A percentile compares a stretch with the other conserved stretches of the same genome.
Evolutionary conservation across 345 rosid species (phyloP).

Genomic region (Citrus maxima): DNA sequence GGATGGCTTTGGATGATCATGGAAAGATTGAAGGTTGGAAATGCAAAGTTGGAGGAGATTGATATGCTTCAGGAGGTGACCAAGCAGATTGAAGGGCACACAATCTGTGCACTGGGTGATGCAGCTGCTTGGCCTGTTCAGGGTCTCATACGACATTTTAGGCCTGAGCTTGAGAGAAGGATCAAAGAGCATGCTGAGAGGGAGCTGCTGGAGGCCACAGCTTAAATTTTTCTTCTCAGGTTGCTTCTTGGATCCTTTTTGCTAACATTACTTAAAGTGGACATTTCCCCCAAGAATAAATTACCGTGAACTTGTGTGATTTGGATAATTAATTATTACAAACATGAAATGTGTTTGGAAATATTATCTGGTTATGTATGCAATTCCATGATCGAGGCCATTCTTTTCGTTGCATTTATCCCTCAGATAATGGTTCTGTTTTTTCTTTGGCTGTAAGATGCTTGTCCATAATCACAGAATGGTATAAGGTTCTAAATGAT

Average conservation of each 20-base stretch:
- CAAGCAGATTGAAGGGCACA: conserved; percentile 97
- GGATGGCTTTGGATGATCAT: conserved; percentile 99
- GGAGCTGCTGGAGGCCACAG: conserved; percentile 89
- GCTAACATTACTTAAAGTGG: not conserved
- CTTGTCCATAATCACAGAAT: not conserved
- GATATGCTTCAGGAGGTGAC: conserved; percentile 99
- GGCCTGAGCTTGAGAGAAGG: conserved; percentile 99
- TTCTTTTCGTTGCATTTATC: not conserved
- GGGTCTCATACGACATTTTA: conserved; percentile 92
- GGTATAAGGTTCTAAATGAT: not conserved
- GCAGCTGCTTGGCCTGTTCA: conserved; percentile 99
- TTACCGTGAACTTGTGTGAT: not conserved
- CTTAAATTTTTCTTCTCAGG: conserved; percentile 43
- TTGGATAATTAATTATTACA: not conserved
- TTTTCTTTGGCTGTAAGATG: not conserved
- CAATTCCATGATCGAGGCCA: not conserved
- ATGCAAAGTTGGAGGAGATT: conserved; percentile 95
- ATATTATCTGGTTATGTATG: not conserved
- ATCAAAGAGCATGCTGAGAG: conserved; percentile 82
- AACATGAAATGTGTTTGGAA: not conserved
- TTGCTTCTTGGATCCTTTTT: conserved; percentile 13
- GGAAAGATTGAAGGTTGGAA: conserved; percentile 95
- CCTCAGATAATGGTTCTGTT: not conserved
- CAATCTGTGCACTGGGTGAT: conserved; percentile 98
- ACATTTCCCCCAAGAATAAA: not conserved